Conservation (phyloP, 305 asterid genomes). For the Fraxinus floribunda region DNA sequence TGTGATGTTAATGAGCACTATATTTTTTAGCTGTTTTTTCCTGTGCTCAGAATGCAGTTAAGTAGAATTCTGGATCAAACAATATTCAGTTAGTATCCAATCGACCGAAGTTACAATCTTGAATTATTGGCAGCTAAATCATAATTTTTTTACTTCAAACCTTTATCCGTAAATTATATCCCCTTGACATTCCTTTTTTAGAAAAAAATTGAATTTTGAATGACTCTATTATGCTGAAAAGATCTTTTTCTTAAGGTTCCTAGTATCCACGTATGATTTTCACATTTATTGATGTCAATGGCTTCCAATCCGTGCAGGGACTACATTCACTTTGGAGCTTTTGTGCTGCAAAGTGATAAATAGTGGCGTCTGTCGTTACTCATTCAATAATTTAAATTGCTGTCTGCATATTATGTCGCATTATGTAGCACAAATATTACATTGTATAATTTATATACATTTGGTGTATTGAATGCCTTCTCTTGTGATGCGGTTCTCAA, state of each 20-base stretch:
- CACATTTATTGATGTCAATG: neutral
- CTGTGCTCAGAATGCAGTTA: neutral
- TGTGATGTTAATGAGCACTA: conserved; percentile 14
- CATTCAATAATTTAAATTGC: neutral
- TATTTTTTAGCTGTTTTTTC: conserved; percentile 21
- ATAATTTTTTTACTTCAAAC: neutral
- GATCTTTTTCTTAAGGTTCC: neutral
- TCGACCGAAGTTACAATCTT: neutral
- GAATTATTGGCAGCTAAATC: neutral
- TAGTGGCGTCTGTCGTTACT: neutral
- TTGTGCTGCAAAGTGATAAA: neutral
- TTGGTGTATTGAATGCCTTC: neutral
- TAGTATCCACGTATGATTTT: neutral
- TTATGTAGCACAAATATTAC: neutral
- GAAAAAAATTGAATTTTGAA: neutral
- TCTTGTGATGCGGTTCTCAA: neutral
- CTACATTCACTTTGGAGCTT: neutral
- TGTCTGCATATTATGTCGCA: neutral
- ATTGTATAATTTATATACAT: neutral
- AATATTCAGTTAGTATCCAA: neutral
- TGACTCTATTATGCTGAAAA: neutral
- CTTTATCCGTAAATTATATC: neutral
- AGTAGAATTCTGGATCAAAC: neutral
- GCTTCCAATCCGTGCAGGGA: neutral
- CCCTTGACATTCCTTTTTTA: neutral